phyloP scores from a whole-genome alignment of 2,329 filamentous ascomycete species.

The Xylaria sp. region DNA sequence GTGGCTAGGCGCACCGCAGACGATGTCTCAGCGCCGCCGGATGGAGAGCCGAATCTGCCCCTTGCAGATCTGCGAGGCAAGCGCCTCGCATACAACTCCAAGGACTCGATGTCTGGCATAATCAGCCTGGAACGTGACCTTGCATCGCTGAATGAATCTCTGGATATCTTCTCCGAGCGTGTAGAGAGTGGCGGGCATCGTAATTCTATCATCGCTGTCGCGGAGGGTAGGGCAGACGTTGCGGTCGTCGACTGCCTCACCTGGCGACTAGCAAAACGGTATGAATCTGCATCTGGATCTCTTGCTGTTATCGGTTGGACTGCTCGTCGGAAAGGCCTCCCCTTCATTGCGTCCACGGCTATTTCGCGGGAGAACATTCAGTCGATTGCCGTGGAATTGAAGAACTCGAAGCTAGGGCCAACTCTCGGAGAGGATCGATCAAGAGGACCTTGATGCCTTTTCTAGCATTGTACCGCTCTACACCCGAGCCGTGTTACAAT shows the following conservation, averaged over 20 bases:
- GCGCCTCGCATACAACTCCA: constrained; percentile 33
- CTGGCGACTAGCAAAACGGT: constrained; percentile 36
- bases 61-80: constrained; percentile 29
- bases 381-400: constrained; percentile 11
- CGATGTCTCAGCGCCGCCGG: constrained; percentile 16
- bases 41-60: constrained; percentile 23
- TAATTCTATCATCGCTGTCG: constrained; percentile 31
- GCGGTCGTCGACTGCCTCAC: constrained; percentile 35
- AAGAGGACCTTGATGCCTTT: not conserved
- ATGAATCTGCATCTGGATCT: constrained; percentile 17
- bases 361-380: constrained; percentile 5
- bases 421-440: not conserved
- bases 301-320: constrained; percentile 37
- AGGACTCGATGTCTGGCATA: constrained; percentile 34
- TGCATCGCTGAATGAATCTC: constrained; percentile 13
- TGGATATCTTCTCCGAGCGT: constrained; percentile 26
- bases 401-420: not conserved
- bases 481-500: not conserved
- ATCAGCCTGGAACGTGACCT: constrained; percentile 32
- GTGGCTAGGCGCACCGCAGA: constrained; percentile 21
- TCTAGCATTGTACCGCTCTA: not conserved
- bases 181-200: constrained; percentile 35
- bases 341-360: constrained; percentile 29
- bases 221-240: constrained; percentile 28
- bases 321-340: constrained; percentile 28